Evolutionary conservation across 257 asterid genomes (phyloP), one percentile per base, ranked within the genome.

Genomic region (Solanum acaule): DNA sequence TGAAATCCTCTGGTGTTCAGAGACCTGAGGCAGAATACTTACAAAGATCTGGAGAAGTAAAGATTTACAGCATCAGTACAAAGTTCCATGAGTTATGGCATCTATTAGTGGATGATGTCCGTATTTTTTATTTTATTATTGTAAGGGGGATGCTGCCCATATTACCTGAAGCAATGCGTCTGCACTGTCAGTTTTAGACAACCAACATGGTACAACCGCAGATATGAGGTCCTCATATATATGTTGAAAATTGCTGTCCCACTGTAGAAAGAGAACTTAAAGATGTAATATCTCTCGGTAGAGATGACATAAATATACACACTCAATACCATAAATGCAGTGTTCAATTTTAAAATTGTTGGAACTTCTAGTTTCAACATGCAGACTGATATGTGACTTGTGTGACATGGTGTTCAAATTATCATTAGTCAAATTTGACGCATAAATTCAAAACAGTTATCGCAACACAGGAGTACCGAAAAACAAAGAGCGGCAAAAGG

Each of bases 191-290:
- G 93, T 92, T 91, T 90, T 89, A 84, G 96, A 94, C 86, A 96
- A 88, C 98, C 99, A 97, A 91, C 96, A 93, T 5, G 99, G 99
- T 87, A 97, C 90, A 85, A 96, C 90, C n/a, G 95, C 94, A 87
- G 99, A 95, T 90, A 94, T 91, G 86, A 97, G 98, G 88, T 93
- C 95, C 89, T 97, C 99, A 89, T 93, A 97, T 76, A 96, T 97
- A 65, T 91, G 91, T 89, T 93, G 96, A 8, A 98, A 96, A 92
- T 94, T 90, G 92, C 93, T 91, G 93, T 97, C 99, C 99, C 98
- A 95, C 99, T 97, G 90, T 68, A 93, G 67, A 88, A 72, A 81
- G 83, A 89, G 27, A 89, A 81, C 34, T 81, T 44, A 27, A 27
- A 6, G 86, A 49, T 49, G 65, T 82, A 29, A 79, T 18, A 82